Base-by-base conservation (phyloP, 768 basidiomycete genomes). In the Mycena galopus region DNA sequence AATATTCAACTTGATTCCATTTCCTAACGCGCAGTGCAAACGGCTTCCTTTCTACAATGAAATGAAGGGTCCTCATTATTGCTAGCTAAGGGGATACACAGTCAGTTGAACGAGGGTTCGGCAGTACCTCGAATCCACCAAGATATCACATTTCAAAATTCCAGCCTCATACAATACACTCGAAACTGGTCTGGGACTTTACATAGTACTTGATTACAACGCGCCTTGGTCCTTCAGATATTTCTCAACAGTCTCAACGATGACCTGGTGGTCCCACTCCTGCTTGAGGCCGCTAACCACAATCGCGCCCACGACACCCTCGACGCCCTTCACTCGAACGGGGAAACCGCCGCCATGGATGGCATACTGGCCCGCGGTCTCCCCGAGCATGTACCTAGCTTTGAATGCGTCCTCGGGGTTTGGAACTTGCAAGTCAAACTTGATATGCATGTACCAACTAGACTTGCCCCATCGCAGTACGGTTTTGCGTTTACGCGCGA, bases 281-380 rank as follows among this genome's bases (percentile, higher is more conserved):
- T 79, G 76, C 51, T 63, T 69, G 60, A 84, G 67, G 11, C 81
- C 83, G 47, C 79, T 79, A 0, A 83, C 83, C 16, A 82, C 81
- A n/a, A 84, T 80, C 30, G 80, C 82, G 0, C 79, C 83, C 2
- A 83, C 77, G 9, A 82, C 8, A 0, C 81, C 80, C 29, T 84
- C 81, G n/a, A 83, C 79, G 16, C 76, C 75, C 70, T 70, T 77
- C 42, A 84, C 82, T 27, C 79, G 68, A 27, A 84, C 72, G 2
- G 83, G 83, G 59, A 83, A 78, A 7, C 79, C 82, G 1, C 83
- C 81, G 1, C 81, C 80, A 39, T 82, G 80, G 53, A 79, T 79
- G 8, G 71, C 78, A 63, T 82, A 82, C 44, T 69, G 50, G 12
- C 78, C 79, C 33, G 81, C 74, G 50, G 57, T 72, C 35, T 81